Base-by-base conservation (phyloP, 768 basidiomycete species). In the Cytidiella melzeri region DNA sequence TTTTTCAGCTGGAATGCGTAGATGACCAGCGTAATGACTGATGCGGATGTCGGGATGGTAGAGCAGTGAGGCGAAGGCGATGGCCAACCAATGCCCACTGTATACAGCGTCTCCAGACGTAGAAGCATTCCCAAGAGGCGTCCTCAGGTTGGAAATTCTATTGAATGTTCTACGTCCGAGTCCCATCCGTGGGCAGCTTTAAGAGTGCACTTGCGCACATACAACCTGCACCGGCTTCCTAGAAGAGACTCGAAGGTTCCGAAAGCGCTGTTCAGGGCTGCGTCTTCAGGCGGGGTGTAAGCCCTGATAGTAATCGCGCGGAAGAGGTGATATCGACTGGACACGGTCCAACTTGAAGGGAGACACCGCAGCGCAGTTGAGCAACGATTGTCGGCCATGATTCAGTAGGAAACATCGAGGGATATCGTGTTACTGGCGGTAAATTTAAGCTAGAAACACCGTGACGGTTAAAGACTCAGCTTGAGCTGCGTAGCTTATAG, bases 271-370 rank as follows among this genome's bases (percentile, higher is more conserved):
- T 34, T 15, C 15, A 34, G 15, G 9, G 9, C 30, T 7, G 7
- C 30, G 30, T 34, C 30, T 15, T 7, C 30, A 34, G 30, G 9
- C 30, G 7, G 7, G 30, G 7, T 15, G 30, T 7, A 7, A 34
- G 7, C 30, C 30, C 9, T 34, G 9, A 48, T 40, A 19, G 26
- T 18, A 3, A 48, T 7, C 12, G 38, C 28, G 24, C 47, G 38
- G 39, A 52, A 52, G 27, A 60, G 48, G 50, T 60, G 52, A 44
- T 20, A 47, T 1, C 51, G 56, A 38, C 37, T 43, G 36, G 56
- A 44, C 4, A 25, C 27, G 37, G 52, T 41, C 54, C 50, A 52
- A n/a, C n/a, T n/a, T n/a, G n/a, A n/a, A n/a, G n/a, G n/a, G n/a
- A n/a, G n/a, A n/a, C n/a, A n/a, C n/a, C n/a, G n/a, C n/a, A n/a